A percentile compares a stretch with the other conserved stretches of the same genome.
Conservation (phyloP, 1,139 yeast species). For the Debaryomyces nepalensis region DNA sequence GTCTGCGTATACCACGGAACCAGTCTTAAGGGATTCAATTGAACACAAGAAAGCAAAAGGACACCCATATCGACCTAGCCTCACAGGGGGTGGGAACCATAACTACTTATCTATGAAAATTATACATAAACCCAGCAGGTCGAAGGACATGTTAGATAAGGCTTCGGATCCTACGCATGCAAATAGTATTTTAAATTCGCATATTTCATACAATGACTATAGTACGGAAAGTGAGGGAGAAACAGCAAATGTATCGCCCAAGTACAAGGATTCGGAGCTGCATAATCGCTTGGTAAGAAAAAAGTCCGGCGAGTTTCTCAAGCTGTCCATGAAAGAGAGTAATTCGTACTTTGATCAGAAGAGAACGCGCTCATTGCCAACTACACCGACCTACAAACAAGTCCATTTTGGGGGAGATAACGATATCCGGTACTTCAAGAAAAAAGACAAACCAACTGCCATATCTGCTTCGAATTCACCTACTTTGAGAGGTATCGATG, state of each 20-base stretch:
- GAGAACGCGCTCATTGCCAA: slow-evolving; percentile 67
- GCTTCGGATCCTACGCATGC: slow-evolving; percentile 41
- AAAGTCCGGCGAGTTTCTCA: slow-evolving; percentile 81
- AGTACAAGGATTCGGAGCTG: not conserved
- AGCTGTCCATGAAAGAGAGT: slow-evolving; percentile 62
- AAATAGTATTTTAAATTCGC: slow-evolving; percentile 34
- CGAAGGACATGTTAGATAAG: slow-evolving; percentile 35
- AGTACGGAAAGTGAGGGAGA: not conserved
- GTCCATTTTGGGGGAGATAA: slow-evolving; percentile 77
- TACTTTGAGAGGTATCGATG: slow-evolving; percentile 28
- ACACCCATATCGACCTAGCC: slow-evolving; percentile 1
- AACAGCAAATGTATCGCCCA: not conserved
- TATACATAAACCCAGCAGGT: slow-evolving; percentile 48
- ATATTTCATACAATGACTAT: not conserved
- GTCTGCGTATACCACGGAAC: not conserved
- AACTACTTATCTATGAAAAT: slow-evolving; percentile 41
- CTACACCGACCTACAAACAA: slow-evolving; percentile 71
- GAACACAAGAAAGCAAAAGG: not conserved
- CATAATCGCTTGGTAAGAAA: slow-evolving; percentile 55
- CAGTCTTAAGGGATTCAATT: not conserved
- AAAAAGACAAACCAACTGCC: slow-evolving; percentile 74
- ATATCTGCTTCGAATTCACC: slow-evolving; percentile 73
- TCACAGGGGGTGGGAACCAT: not conserved
- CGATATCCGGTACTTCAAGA: slow-evolving; percentile 73
- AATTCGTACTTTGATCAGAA: slow-evolving; percentile 40